phyloP scores from a whole-genome alignment of 2,329 filamentous ascomycete species.

The Curvularia sp. region DNA sequence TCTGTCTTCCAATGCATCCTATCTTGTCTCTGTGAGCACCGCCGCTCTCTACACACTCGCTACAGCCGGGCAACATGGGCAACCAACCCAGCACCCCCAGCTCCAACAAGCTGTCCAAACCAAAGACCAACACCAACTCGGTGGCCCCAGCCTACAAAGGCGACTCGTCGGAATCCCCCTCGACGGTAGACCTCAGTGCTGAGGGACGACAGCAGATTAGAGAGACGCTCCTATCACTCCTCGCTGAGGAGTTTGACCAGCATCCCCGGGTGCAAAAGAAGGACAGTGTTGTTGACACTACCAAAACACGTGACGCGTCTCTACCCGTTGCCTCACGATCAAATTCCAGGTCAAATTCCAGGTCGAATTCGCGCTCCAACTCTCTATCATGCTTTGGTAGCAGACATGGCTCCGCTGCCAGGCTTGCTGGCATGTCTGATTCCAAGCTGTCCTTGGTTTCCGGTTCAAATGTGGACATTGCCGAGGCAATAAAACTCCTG shows the following conservation, averaged over 20 bases:
- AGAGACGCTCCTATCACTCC: conserved; percentile 39
- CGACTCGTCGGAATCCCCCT: conserved; percentile 32
- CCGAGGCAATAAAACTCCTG: conserved; percentile 54
- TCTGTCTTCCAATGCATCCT: conserved; percentile 25
- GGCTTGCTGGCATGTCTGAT: conserved; percentile 31
- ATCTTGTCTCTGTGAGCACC: conserved; percentile 23
- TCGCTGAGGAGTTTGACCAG: conserved; percentile 32
- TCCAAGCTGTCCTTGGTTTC: conserved; percentile 43
- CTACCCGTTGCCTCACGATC: conserved; percentile 39
- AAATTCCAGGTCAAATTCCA: conserved; percentile 26
- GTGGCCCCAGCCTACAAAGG: conserved; percentile 23
- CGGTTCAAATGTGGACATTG: conserved; percentile 51
- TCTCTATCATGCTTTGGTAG: conserved; percentile 37
- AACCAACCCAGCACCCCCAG: conserved; percentile 38
- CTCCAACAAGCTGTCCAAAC: conserved; percentile 45
- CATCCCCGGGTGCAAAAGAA: conserved; percentile 27
- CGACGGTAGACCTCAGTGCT: conserved; percentile 36
- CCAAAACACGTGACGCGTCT: conserved; percentile 34
- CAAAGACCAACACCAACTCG: conserved; percentile 48
- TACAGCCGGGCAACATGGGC: conserved; percentile 35
- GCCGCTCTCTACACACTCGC: conserved; percentile 28
- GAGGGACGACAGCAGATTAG: conserved; percentile 41
- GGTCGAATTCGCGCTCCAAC: conserved; percentile 29
- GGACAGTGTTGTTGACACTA: conserved; percentile 28
- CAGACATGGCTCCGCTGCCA: conserved; percentile 32